Conservation (phyloP, 2,329 filamentous ascomycete genomes). For the Cladosporium phlei region DNA sequence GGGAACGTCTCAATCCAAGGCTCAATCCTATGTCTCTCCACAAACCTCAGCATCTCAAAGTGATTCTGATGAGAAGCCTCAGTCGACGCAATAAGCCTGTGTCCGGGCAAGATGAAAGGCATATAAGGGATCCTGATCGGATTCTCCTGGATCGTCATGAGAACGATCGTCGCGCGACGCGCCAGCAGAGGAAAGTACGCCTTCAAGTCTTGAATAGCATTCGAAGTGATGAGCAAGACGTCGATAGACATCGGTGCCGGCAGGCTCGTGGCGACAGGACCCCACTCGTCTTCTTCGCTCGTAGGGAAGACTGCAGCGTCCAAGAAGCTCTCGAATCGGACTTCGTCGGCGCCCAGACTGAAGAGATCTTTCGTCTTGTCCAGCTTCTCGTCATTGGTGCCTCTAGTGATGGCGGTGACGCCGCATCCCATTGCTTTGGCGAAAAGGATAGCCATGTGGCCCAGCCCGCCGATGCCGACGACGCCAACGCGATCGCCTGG, state of each 20-base stretch:
- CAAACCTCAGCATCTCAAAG: constrained; percentile 42
- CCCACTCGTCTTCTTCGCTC: too few species aligned
- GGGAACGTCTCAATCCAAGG: constrained; percentile 43
- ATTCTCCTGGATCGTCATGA: constrained; percentile 33
- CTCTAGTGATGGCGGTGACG: constrained; percentile 32
- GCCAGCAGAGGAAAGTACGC: constrained; percentile 27
- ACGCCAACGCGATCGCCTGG: constrained; percentile 30
- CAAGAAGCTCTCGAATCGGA: too few species aligned
- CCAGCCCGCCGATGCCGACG: constrained; percentile 32
- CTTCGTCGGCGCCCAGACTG: constrained; percentile 30
- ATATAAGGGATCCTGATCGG: constrained; percentile 30
- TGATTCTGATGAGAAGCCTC: constrained; percentile 30
- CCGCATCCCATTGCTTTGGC: constrained; percentile 31
- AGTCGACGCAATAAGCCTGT: constrained; percentile 30
- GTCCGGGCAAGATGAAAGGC: constrained; percentile 32
- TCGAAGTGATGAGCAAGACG: constrained; percentile 29
- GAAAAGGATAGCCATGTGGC: constrained; percentile 33
- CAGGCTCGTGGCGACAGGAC: not conserved
- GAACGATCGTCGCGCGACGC: constrained; percentile 29
- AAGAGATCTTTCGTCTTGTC: constrained; percentile 27
- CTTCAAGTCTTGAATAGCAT: constrained; percentile 26
- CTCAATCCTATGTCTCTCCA: constrained; percentile 38
- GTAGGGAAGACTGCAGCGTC: too few species aligned
- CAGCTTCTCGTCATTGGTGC: not conserved
- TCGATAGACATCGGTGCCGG: constrained; percentile 22